Evolutionary conservation across 805 yeast species (phyloP).

Genomic region (Candida yuanshanica): DNA sequence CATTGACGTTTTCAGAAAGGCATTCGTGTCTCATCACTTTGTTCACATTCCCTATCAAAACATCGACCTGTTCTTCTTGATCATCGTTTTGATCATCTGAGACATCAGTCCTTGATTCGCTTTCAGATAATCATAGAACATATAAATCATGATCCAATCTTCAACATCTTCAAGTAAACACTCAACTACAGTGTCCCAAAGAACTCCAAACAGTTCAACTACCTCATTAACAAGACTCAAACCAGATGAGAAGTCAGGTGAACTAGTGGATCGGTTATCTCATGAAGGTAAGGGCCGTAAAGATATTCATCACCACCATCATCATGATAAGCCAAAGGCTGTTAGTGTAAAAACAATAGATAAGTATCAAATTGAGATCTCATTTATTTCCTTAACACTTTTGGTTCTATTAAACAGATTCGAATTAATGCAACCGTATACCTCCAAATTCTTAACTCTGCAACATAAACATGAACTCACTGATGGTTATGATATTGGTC

Average conservation of each 20-base stretch:
- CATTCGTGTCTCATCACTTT: no score
- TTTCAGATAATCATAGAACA: no score
- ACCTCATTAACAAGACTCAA: slow-evolving; percentile 5
- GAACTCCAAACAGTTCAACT: not conserved
- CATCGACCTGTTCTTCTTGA: no score
- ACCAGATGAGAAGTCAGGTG: slow-evolving; percentile 1
- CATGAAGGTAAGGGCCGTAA: no score
- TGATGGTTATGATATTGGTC: slow-evolving; percentile 46
- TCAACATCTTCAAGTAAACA: not conserved
- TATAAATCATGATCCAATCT: not conserved
- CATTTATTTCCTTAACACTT: slow-evolving; percentile 17
- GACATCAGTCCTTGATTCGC: no score
- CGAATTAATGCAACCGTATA: slow-evolving; percentile 23
- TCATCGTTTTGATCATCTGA: no score
- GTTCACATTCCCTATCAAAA: no score
- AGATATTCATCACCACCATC: not conserved
- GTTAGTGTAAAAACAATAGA: slow-evolving; percentile 16
- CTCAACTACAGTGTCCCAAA: not conserved
- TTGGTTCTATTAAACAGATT: slow-evolving; percentile 22
- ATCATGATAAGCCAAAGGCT: not conserved
- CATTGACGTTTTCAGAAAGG: no score
- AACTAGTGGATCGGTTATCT: not conserved
- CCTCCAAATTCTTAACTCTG: slow-evolving; percentile 34
- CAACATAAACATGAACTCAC: slow-evolving; percentile 32
- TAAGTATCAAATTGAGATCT: slow-evolving; percentile 25